These are phyloP conservation scores for Candida ponderosae DNA, from an alignment of 805 yeast species.

Conservation along the genomic window DNA sequence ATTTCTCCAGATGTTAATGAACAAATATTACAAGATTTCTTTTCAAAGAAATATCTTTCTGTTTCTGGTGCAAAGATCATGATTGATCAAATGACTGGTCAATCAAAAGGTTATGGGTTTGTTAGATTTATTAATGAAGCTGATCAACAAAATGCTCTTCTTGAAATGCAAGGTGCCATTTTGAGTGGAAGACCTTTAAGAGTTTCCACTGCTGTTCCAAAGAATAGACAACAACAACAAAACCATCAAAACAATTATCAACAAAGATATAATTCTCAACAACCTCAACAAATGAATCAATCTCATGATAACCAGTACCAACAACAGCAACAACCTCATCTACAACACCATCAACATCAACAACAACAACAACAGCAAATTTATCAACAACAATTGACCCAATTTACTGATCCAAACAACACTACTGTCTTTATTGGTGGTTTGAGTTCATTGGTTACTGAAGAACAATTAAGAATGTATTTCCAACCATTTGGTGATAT, in stretches of 20 bases:
- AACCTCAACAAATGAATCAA: no score
- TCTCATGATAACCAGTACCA: slow-evolving; percentile 5
- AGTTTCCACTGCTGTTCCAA: slow-evolving; percentile 62
- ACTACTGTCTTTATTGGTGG: slow-evolving; percentile 72
- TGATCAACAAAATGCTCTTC: slow-evolving; percentile 64
- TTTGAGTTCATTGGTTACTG: slow-evolving; percentile 47
- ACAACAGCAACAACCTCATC: slow-evolving; percentile 5
- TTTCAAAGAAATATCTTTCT: slow-evolving; percentile 64
- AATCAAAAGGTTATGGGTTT: slow-evolving; percentile 83
- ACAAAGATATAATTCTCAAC: no score
- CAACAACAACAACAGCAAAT: no score
- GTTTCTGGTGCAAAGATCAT: slow-evolving; percentile 73
- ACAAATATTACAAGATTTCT: slow-evolving; percentile 50
- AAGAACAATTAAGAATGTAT: slow-evolving; percentile 50
- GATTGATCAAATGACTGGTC: slow-evolving; percentile 61
- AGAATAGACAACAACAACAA: slow-evolving; percentile 24
- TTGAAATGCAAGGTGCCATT: slow-evolving; percentile 75
- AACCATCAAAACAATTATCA: slow-evolving; percentile 4
- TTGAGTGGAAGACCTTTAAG: slow-evolving; percentile 71
- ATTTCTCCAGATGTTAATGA: slow-evolving; percentile 70
- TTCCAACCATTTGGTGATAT: slow-evolving; percentile 68
- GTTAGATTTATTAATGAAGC: slow-evolving; percentile 62
- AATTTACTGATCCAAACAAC: slow-evolving; percentile 73
- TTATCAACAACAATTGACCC: slow-evolving; percentile 48
- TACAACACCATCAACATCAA: slow-evolving; percentile 2